Evolutionary conservation across 1,284 basidiomycete genomes (phyloP), one percentile per base, ranked within the genome.

Genomic region (Ceratobasidium sp.): DNA sequence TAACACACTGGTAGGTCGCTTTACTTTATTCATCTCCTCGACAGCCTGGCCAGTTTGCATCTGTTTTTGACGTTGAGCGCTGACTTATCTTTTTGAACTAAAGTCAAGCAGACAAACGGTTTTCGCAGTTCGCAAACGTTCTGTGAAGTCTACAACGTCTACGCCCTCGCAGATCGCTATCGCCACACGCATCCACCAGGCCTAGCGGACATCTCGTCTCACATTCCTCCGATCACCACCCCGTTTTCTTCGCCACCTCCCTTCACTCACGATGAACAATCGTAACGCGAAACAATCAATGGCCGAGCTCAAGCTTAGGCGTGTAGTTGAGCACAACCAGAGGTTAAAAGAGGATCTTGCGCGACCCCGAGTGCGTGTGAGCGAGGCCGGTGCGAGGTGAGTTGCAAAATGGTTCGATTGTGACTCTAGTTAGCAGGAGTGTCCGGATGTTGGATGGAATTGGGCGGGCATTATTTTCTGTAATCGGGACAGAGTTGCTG

Each of bases 301-400:
- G 95, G 93, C 93, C 67, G 96, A 98, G 87, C 90, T 98, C 80
- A 98, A 97, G 87, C 90, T 98, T 76, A 89, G 96, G 59, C 86
- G 96, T 73, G 85, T 98, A 77, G 89, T 91, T 74, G 96, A 98
- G 84, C 95, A 98, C 83, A 98, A 98, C 80, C 90, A 92, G 80
- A 87, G 96, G 74, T 83, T 98, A 77, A 85, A 90, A 79, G 96
- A 98, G 82, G 96, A 98, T 80, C 84, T 98, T 74, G 89, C 91
- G 62, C 84, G 96, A 76, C 95, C 95, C 30, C 86, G 96, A 76
- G 88, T 96, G 76, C 87, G 91, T 74, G 93, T 98, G 57, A 95
- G 93, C 79, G 95, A 98, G 82, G 96, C 96, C 49, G 93, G 91
- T 79, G 87, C 91, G 73, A 93, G 89, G 95, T 97, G 79, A 78